Conservation (phyloP, 139 green algal genomes). For the Micractinium sp. region DNA sequence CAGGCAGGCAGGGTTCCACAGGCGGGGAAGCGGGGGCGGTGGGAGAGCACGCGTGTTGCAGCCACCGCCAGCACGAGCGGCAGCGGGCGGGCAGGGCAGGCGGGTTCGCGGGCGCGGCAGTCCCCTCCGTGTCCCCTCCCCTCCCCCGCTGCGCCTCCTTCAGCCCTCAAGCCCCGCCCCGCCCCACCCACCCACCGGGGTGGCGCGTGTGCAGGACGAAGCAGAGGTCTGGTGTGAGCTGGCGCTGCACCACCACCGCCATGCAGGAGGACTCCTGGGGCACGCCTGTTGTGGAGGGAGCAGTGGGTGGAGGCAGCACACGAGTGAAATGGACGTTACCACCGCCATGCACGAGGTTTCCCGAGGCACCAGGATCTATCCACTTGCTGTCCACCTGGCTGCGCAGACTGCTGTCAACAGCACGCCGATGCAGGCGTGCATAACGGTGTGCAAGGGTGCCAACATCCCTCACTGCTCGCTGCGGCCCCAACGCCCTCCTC, state of each 20-base stretch:
- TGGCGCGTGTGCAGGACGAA: slow-evolving; percentile 92
- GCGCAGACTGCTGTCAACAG: no score
- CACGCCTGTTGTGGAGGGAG: slow-evolving; percentile 60
- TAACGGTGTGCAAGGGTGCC: no score
- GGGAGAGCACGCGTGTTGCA: no score
- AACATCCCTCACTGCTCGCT: neutral
- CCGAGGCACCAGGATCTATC: no score
- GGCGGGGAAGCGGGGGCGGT: neutral
- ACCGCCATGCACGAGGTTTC: no score
- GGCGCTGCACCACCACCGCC: slow-evolving; percentile 90
- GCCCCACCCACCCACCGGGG: slow-evolving; percentile 42
- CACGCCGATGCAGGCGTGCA: no score
- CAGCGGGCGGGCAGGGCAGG: no score
- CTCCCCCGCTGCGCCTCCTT: neutral
- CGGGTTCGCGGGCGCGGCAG: neutral
- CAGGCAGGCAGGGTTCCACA: no score
- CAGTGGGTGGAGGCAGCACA: no score
- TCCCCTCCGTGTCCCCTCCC: neutral
- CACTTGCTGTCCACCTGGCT: no score
- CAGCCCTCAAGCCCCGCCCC: neutral
- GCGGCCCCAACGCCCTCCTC: neutral
- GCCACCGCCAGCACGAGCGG: no score
- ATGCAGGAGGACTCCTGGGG: slow-evolving; percentile 80
- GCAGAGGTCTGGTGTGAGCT: slow-evolving; percentile 72
- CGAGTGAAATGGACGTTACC: no score